Evolutionary conservation across 257 asterid genomes (phyloP), one percentile per base, ranked within the genome.

Genomic region (Mentha longifolia): DNA sequence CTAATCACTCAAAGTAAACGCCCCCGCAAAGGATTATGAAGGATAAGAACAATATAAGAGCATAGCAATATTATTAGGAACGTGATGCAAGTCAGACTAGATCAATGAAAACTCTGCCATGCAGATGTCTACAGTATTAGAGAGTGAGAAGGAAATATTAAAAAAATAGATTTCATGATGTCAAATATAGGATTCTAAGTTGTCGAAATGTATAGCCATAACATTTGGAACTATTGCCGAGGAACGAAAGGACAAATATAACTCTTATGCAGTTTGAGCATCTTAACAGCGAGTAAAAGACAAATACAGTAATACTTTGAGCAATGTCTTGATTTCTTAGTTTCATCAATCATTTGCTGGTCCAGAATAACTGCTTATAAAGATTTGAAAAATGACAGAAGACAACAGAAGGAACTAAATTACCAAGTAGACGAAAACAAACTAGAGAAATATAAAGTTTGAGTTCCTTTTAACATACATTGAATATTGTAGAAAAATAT

Each of bases 321-420:
- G 31, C 30, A 28, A 39, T 22, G n/a, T 58, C 75, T 71, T 59
- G 51, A 45, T 17, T 11, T 8, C 31, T 59, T 31, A 71, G 6
- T 16, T 31, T 47, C 66, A 33, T 16, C 41, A 57, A 15, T 70
- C 54, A 25, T 33, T 57, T 43, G 19, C 55, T 42, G 45, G 30
- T 7, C 17, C 42, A 25, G n/a, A 31, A 35, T 30, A 14, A 20
- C 33, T 28, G 19, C 43, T n/a, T 5, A 33, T 6, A 39, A 0
- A 9, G 41, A 35, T 39, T 58, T 46, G 51, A 17, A 19, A 25
- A 61, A 72, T 43, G 64, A 68, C 9, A 41, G 3, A 20, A 41
- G 15, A 43, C n/a, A 52, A 15, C 2, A 16, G 14, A 43, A 42
- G 17, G 14, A n/a, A 28, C 47, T 5, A 30, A 39, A 43, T 16